phyloP scores from a whole-genome alignment of 2,329 filamentous ascomycete genomes.

The Trichoderma atroviride region DNA sequence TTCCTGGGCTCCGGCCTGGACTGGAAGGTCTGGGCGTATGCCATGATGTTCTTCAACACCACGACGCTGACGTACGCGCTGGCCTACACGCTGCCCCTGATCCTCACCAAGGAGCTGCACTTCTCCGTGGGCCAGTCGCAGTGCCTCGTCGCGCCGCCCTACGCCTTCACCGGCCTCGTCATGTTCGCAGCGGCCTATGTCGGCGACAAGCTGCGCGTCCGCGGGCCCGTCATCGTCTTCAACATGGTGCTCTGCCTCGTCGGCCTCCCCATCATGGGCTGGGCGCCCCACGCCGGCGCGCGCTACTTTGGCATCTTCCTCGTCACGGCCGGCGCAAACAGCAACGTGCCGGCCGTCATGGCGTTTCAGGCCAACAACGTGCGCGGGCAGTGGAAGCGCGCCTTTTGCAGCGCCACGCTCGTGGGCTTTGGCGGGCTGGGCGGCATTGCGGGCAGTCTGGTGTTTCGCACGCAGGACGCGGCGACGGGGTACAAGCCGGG shows the following conservation, averaged over 20 bases:
- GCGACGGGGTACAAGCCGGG: conserved; percentile 56
- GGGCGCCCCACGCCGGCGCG: conserved; percentile 55
- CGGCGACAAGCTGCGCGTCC: conserved; percentile 67
- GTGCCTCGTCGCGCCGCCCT: conserved; percentile 72
- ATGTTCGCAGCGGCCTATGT: conserved; percentile 63
- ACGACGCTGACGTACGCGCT: conserved; percentile 76
- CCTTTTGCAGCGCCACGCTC: conserved; percentile 74
- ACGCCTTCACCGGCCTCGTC: conserved; percentile 64
- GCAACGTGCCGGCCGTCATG: conserved; percentile 74
- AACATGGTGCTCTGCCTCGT: conserved; percentile 69
- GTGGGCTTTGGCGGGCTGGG: conserved; percentile 78
- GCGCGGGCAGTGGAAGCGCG: conserved; percentile 85
- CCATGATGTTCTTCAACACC: conserved; percentile 63
- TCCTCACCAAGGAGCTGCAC: conserved; percentile 64
- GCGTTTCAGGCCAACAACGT: conserved; percentile 88
- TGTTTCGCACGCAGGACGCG: conserved; percentile 65
- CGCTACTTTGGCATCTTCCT: conserved; percentile 78
- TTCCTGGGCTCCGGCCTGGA: conserved; percentile 54
- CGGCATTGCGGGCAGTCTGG: conserved; percentile 73
- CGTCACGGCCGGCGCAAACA: conserved; percentile 74
- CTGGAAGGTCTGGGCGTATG: conserved; percentile 65
- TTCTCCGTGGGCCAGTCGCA: conserved; percentile 67
- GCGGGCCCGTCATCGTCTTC: conserved; percentile 66
- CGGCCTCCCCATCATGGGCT: conserved; percentile 74
- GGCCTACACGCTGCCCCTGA: conserved; percentile 78